Percentiles rank a stretch among this genome's conserved stretches.
Evolutionary conservation across 1,284 basidiomycete genomes (phyloP).

Genomic region (Pholiota adiposa): DNA sequence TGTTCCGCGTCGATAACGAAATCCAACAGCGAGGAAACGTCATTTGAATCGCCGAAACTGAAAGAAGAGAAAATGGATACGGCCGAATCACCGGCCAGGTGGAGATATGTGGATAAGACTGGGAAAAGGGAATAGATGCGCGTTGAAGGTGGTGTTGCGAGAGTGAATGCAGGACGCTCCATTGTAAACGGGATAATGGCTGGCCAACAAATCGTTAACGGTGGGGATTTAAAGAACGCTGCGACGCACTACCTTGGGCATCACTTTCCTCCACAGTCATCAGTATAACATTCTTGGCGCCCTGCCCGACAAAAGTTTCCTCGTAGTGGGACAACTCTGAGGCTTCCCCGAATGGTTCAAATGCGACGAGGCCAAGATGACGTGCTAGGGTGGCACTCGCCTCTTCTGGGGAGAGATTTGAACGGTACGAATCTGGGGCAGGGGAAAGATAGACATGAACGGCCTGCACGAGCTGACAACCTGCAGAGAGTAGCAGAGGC

Average conservation of each 20-base stretch:
- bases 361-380: slow-evolving; percentile 71
- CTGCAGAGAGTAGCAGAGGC: slow-evolving; percentile 32
- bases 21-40: slow-evolving; percentile 46
- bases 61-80: slow-evolving; percentile 49
- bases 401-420: slow-evolving; percentile 50
- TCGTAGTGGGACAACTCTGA: slow-evolving; percentile 39
- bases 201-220: slow-evolving; percentile 30
- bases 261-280: slow-evolving; percentile 63
- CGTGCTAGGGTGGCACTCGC: slow-evolving; percentile 64
- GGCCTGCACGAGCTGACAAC: slow-evolving; percentile 38
- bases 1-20: slow-evolving; percentile 52
- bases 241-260: slow-evolving; percentile 50
- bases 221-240: not conserved
- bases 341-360: slow-evolving; percentile 52
- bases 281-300: slow-evolving; percentile 52
- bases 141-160: slow-evolving; percentile 33
- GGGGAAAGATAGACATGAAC: slow-evolving; percentile 63
- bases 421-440: slow-evolving; percentile 37
- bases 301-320: slow-evolving; percentile 58
- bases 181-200: slow-evolving; percentile 55
- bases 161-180: slow-evolving; percentile 44
- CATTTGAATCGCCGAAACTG: slow-evolving; percentile 43
- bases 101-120: slow-evolving; percentile 57
- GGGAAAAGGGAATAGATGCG: slow-evolving; percentile 45
- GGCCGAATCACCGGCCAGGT: slow-evolving; percentile 62